These are phyloP conservation scores for Torulaspora delbrueckii DNA, from an alignment of 805 yeast species.

Conservation along the genomic window DNA sequence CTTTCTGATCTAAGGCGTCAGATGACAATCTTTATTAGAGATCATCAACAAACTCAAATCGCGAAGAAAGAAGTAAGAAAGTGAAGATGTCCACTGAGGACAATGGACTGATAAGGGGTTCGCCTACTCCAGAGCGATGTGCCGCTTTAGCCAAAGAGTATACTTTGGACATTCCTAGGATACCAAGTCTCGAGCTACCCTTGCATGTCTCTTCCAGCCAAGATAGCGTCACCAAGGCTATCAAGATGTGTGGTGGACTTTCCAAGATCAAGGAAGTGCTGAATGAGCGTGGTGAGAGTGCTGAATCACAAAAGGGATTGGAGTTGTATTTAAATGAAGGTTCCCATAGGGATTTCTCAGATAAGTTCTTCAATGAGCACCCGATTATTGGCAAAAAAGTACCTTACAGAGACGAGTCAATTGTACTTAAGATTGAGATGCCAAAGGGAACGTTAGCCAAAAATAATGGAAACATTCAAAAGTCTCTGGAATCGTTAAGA, in stretches of 20 bases:
- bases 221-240: constrained; percentile 55
- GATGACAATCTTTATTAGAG: not conserved
- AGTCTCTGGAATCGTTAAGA: constrained; percentile 36
- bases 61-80: not conserved
- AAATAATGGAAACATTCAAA: constrained; percentile 41
- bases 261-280: constrained; percentile 34
- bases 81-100: constrained; percentile 3
- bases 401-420: constrained; percentile 48
- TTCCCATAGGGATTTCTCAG: constrained; percentile 39
- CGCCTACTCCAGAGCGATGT: constrained; percentile 14
- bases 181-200: constrained; percentile 75
- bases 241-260: constrained; percentile 65
- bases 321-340: constrained; percentile 35
- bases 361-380: constrained; percentile 44
- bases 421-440: constrained; percentile 53
- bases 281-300: constrained; percentile 23
- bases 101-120: constrained; percentile 4
- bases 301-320: constrained; percentile 27
- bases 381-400: constrained; percentile 52
- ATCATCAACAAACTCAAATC: not conserved
- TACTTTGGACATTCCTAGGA: constrained; percentile 68
- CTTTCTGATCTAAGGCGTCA: too few relatives aligned
- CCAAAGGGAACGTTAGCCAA: constrained; percentile 50
- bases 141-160: constrained; percentile 44
- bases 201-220: constrained; percentile 45